phyloP scores from a whole-genome alignment of 2,329 filamentous ascomycete species.

The Colletotrichum paranaense region DNA sequence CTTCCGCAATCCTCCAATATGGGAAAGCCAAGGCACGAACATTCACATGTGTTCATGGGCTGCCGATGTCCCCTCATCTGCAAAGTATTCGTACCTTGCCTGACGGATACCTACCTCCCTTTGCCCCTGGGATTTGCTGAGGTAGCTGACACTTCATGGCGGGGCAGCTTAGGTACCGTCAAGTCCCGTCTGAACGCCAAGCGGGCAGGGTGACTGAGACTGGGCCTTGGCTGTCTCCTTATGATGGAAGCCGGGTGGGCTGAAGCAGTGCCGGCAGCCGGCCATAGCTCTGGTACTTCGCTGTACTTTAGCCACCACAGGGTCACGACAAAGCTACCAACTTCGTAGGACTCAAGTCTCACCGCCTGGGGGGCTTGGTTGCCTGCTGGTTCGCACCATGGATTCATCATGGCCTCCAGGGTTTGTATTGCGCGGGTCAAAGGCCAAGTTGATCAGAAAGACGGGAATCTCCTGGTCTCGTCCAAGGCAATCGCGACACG shows the following conservation, averaged over 20 bases:
- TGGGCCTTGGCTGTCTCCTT: neutral
- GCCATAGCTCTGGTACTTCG: neutral
- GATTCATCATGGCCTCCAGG: neutral
- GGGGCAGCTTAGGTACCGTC: neutral
- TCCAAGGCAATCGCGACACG: neutral
- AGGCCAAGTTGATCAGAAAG: neutral
- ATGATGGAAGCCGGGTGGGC: neutral
- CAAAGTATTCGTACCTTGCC: neutral
- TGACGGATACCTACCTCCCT: neutral
- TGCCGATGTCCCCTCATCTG: neutral
- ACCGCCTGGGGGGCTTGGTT: conserved; percentile 17
- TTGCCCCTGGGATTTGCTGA: neutral
- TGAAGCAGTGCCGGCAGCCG: conserved; percentile 22
- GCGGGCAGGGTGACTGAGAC: neutral
- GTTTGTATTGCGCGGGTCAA: neutral
- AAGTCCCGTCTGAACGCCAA: neutral
- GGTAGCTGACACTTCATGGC: neutral
- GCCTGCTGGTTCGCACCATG: neutral
- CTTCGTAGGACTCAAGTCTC: neutral
- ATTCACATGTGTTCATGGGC: neutral
- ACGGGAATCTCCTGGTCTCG: neutral
- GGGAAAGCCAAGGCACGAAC: neutral
- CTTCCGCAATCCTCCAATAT: neutral
- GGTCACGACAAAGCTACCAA: neutral
- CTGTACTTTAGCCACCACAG: neutral